A percentile compares a stretch with the other conserved stretches of the same genome.
Evolutionary conservation across 1,284 basidiomycete species (phyloP).

Genomic region (Rugosomyces carneus): DNA sequence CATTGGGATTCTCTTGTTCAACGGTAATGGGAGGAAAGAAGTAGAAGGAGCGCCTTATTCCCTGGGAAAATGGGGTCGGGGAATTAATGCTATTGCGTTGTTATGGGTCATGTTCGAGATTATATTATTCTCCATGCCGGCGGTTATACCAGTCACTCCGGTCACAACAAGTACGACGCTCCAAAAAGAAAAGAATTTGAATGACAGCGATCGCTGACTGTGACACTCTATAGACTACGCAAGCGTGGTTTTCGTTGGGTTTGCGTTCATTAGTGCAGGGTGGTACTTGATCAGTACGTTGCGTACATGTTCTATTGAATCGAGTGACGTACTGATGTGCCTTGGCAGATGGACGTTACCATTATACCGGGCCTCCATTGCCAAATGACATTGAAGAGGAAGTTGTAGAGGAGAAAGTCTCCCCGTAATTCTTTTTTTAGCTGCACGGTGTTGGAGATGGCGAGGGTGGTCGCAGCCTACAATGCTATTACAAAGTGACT

Average conservation of each 20-base stretch:
- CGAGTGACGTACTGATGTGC: background rate
- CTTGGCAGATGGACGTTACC: slow-evolving; percentile 13
- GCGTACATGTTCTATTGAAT: background rate
- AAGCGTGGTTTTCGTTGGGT: slow-evolving; percentile 58
- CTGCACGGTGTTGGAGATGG: background rate
- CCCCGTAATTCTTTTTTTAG: background rate
- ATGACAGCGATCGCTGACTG: background rate
- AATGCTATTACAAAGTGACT: too few relatives aligned
- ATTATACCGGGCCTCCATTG: slow-evolving; percentile 13
- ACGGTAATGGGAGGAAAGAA: slow-evolving; percentile 28
- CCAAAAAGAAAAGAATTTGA: slow-evolving; percentile 1
- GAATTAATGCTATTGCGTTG: slow-evolving; percentile 39
- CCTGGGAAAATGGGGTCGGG: slow-evolving; percentile 34
- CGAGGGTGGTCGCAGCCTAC: too few relatives aligned
- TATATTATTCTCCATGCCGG: slow-evolving; percentile 56
- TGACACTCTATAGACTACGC: slow-evolving; percentile 40
- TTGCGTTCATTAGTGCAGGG: slow-evolving; percentile 43
- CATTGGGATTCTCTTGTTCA: slow-evolving; percentile 37
- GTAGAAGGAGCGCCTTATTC: slow-evolving; percentile 38
- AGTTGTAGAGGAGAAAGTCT: background rate
- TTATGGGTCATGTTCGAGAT: slow-evolving; percentile 46
- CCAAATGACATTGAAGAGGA: slow-evolving; percentile 3
- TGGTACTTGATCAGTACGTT: slow-evolving; percentile 54
- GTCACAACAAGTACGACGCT: slow-evolving; percentile 40
- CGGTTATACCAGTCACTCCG: slow-evolving; percentile 40